phyloP scores from a whole-genome alignment of 306 rosid species.

The Boehmeria nivea region DNA sequence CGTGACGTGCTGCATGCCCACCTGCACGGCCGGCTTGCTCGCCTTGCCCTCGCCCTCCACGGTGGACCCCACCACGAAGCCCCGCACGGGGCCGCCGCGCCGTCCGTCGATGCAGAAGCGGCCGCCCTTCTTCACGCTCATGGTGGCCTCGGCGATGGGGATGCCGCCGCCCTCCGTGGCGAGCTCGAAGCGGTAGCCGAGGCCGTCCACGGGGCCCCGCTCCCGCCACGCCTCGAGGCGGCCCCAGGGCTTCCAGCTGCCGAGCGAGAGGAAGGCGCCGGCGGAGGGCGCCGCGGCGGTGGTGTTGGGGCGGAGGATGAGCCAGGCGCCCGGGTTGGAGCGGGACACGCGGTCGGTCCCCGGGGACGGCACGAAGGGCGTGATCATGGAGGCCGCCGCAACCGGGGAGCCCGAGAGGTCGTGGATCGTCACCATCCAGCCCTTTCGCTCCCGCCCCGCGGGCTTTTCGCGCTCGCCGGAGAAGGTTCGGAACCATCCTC shows the following conservation, averaged over 20 bases:
- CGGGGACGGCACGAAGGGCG: slow-evolving; percentile 89
- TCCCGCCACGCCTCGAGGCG: slow-evolving; percentile 92
- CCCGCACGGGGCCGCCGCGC: slow-evolving; percentile 23
- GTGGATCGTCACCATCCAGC: slow-evolving; percentile 86
- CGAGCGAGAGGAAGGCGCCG: no score
- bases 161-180: slow-evolving; percentile 44
- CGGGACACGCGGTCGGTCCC: slow-evolving; percentile 77
- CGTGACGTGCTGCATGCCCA: slow-evolving; percentile 79
- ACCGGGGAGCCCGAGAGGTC: slow-evolving; percentile 90
- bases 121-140: slow-evolving; percentile 71
- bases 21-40: slow-evolving; percentile 64
- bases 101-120: slow-evolving; percentile 65
- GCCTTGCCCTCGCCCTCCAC: slow-evolving; percentile 95
- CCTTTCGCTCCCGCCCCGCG: slow-evolving; percentile 80
- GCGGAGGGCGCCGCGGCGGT: slow-evolving; percentile 46
- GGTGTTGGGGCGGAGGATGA: slow-evolving; percentile 78
- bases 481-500: slow-evolving; percentile 58
- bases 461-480: slow-evolving; percentile 46
- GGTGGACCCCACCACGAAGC: slow-evolving; percentile 80
- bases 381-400: slow-evolving; percentile 85
- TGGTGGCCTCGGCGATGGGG: slow-evolving; percentile 74
- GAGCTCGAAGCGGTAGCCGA: slow-evolving; percentile 86
- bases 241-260: slow-evolving; percentile 99
- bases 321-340: slow-evolving; percentile 94
- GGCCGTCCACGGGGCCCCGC: slow-evolving; percentile 64